Evolutionary conservation across 2,329 filamentous ascomycete species (phyloP).

Genomic region (Phoma sp.): DNA sequence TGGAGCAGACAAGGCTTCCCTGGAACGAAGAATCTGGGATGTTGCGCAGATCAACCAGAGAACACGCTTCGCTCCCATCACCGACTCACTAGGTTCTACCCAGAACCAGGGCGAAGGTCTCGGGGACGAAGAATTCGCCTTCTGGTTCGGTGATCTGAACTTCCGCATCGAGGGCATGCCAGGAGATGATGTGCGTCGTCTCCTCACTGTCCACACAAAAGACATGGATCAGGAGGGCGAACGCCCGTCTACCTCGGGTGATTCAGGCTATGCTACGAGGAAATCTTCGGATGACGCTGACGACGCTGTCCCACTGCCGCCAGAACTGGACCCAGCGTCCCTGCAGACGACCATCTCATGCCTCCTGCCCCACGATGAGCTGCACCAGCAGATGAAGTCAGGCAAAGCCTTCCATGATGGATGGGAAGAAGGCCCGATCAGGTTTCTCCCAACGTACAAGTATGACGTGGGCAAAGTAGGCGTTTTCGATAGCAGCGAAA

Average conservation of each 20-base stretch:
- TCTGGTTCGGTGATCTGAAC: slow-evolving; percentile 97
- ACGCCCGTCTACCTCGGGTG: slow-evolving; percentile 26
- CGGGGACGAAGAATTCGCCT: slow-evolving; percentile 90
- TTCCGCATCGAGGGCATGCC: slow-evolving; percentile 89
- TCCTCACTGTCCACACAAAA: slow-evolving; percentile 85
- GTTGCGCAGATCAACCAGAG: slow-evolving; percentile 77
- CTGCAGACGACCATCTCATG: slow-evolving; percentile 88
- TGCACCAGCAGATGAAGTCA: slow-evolving; percentile 74
- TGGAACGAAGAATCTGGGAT: slow-evolving; percentile 92
- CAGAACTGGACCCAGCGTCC: slow-evolving; percentile 78
- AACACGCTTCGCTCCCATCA: slow-evolving; percentile 79
- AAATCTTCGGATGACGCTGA: slow-evolving; percentile 21
- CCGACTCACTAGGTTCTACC: slow-evolving; percentile 68
- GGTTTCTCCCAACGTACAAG: slow-evolving; percentile 94
- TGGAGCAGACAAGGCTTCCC: slow-evolving; percentile 76
- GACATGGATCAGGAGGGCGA: slow-evolving; percentile 58
- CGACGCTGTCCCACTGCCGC: slow-evolving; percentile 47
- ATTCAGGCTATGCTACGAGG: slow-evolving; percentile 30
- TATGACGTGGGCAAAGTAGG: slow-evolving; percentile 95
- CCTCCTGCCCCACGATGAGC: slow-evolving; percentile 87
- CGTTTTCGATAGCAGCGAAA: slow-evolving; percentile 94
- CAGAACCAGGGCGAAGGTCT: slow-evolving; percentile 69
- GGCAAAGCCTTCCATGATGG: slow-evolving; percentile 88
- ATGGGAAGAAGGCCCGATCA: slow-evolving; percentile 87
- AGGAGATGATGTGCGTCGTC: slow-evolving; percentile 84